A percentile compares a stretch with the other conserved stretches of the same genome.
phyloP scores from a whole-genome alignment of 768 basidiomycete species.

The Podaxis sp. region DNA sequence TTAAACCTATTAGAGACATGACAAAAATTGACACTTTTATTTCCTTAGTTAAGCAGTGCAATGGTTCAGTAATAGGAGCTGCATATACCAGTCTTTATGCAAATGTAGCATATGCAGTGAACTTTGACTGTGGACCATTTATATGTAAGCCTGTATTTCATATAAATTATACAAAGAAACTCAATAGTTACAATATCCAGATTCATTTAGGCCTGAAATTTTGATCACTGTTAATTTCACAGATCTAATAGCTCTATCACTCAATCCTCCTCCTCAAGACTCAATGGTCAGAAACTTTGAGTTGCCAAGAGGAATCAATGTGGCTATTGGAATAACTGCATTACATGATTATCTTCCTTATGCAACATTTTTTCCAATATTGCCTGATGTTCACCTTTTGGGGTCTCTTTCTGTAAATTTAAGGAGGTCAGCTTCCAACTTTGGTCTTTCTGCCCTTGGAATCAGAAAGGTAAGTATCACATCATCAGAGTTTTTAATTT shows the following conservation, averaged over 20 bases:
- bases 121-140: too few relatives aligned
- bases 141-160: too few relatives aligned
- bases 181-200: neutral
- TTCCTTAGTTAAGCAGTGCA: too few relatives aligned
- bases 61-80: too few relatives aligned
- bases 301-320: neutral
- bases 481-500: neutral
- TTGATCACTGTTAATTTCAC: neutral
- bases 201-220: neutral
- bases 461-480: neutral
- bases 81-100: too few relatives aligned
- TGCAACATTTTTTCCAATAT: neutral
- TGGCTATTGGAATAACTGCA: neutral
- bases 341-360: neutral
- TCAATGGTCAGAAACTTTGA: neutral
- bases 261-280: neutral
- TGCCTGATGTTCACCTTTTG: neutral
- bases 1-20: too few relatives aligned
- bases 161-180: too few relatives aligned
- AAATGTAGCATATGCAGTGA: too few relatives aligned
- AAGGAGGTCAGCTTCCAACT: neutral
- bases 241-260: neutral
- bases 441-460: neutral
- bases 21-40: too few relatives aligned
- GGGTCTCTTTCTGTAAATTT: neutral